Evolutionary conservation across 768 basidiomycete genomes (phyloP), one percentile per base, ranked within the genome.

Genomic region (Clitopilus passeckerianus): DNA sequence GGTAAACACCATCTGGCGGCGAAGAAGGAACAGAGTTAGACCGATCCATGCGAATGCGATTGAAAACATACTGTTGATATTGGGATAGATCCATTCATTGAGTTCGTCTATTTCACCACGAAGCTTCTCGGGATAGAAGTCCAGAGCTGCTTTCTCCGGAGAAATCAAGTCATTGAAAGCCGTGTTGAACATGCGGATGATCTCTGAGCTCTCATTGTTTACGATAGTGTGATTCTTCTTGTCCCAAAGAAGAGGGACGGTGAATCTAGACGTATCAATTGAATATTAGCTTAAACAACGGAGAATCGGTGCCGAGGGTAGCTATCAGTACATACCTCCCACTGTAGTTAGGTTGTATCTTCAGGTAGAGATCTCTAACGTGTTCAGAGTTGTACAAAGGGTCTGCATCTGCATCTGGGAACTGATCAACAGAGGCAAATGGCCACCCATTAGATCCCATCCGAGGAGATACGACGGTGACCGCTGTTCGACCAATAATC

Each of bases 121-220:
- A 23, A 90, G 77, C 5, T 81, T 74, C 61, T 84, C 76, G 0
- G 96, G 97, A 71, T 97, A 98, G 53, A 90, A 78, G 67, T 95
- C 87, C 53, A 90, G 65, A 18, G 75, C 71, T 2, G 85, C 86
- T 61, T 86, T 84, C 5, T 90, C 87, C 1, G 77, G 70, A 3
- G 90, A 80, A 6, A 97, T 59, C 18, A 89, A 65, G 20, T 86
- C 77, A 70, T 97, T 87, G 77, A 96, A 95, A 1, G 82, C 87
- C 6, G 81, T 80, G 74, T 99, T 98, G 75, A 98, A 83, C 7
- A 96, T 90, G 59, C 96, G 87, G 67, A 98, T 93, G 69, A 98
- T 95, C 74, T 98, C 96, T 1, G 90, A 86, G 63, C 87, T 89
- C 70, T 99, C 96, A 70, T 98, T 98, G 77, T 94, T 98, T 59